Evolutionary conservation across 202 grass and related monocot species (phyloP), one percentile per base, ranked within the genome.

Genomic region (Carex sylvatica): DNA sequence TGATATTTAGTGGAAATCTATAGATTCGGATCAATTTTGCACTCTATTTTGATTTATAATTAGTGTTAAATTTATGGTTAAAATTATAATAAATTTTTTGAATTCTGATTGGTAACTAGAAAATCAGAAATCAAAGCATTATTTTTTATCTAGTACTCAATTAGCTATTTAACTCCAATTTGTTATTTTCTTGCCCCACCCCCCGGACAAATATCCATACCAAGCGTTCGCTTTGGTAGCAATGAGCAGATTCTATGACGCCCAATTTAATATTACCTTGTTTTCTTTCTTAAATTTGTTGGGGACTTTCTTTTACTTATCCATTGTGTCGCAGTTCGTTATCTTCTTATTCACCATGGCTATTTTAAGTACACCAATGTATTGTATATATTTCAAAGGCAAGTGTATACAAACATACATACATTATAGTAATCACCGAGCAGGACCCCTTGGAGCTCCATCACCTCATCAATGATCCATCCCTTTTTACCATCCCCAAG

Each of bases 391-490:
- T 54, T 38, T 28, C n/a, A 73, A 61, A 54, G 15, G 44, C n/a
- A 58, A 53, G 22, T 69, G 64, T 30, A 71, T 70, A 83, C 12
- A 46, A 30, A 85, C 70, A 6, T 73, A 66, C 92, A 83, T 83
- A 98, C 96, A 81, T 90, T 98, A 87, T 91, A 98, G 80, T 88
- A 93, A 85, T 95, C 92, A 2, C 96, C 92, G n/a, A 98, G 90
- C 49, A 91, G 77, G 40, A 98, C 88, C n/a, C 96, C 91, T 88
- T 93, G 92, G 42, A 95, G 91, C 63, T 92, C 88, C 87, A 83
- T 92, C 65, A 90, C 91, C 85, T 98, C 92, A 81, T 98, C 92
- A 61, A 98, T 89, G 80, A 89, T 66, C 91, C 92, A 95, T 24
- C 96, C 96, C 74, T 89, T 89, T 36, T 87, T 95, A 86, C 61